phyloP scores from a whole-genome alignment of 2,329 filamentous ascomycete species.

The Paracoccidioides lutzii region DNA sequence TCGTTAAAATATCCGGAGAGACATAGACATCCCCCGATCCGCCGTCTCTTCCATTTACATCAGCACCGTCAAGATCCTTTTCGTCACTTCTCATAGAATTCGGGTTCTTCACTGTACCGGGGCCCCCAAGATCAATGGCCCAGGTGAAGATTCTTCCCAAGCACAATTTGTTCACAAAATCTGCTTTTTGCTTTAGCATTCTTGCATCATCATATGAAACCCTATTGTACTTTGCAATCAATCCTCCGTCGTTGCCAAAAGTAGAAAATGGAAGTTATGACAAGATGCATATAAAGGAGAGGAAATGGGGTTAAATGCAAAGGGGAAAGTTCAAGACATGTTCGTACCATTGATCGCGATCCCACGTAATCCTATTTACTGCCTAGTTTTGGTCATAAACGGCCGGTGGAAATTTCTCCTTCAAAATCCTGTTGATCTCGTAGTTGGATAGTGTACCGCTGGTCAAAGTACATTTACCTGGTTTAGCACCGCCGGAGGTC shows the following conservation, averaged over 20 bases:
- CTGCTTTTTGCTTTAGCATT: slow-evolving; percentile 23
- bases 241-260: neutral
- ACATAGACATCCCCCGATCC: slow-evolving; percentile 12
- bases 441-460: slow-evolving; percentile 18
- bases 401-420: slow-evolving; percentile 8
- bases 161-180: slow-evolving; percentile 20
- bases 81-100: neutral
- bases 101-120: slow-evolving; percentile 5
- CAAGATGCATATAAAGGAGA: neutral
- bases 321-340: too few species aligned
- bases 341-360: slow-evolving; percentile 16
- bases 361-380: slow-evolving; percentile 15
- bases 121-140: slow-evolving; percentile 6
- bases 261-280: neutral
- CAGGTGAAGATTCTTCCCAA: slow-evolving; percentile 18
- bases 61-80: slow-evolving; percentile 3
- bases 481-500: slow-evolving; percentile 10
- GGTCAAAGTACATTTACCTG: slow-evolving; percentile 19
- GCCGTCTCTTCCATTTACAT: slow-evolving; percentile 4
- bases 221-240: neutral
- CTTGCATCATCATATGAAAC: slow-evolving; percentile 21
- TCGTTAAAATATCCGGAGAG: slow-evolving; percentile 9
- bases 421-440: slow-evolving; percentile 22
- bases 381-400: slow-evolving; percentile 16
- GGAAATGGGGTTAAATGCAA: neutral